These are phyloP conservation scores for Kwoniella mangroviensis DNA, from an alignment of 768 basidiomycete species.

Conservation along the genomic window DNA sequence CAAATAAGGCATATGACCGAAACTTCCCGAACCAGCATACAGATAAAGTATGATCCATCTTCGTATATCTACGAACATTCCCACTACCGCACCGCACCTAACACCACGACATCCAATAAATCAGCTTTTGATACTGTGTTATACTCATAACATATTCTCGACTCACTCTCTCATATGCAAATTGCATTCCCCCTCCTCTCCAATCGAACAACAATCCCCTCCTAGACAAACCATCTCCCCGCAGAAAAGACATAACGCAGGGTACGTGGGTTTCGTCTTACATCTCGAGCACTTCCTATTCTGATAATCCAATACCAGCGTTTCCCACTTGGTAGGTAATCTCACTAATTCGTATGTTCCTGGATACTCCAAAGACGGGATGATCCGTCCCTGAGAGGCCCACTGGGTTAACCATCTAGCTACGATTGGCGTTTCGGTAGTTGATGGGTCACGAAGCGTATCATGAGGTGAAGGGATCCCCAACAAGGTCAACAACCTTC, in stretches of 20 bases:
- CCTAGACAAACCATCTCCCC: constrained; percentile 86
- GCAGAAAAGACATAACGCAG: constrained; percentile 89
- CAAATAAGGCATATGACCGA: constrained; percentile 84
- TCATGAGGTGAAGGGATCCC: constrained; percentile 79
- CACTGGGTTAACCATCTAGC: constrained; percentile 91
- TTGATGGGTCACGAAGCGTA: constrained; percentile 36
- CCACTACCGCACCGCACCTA: constrained; percentile 88
- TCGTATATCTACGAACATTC: constrained; percentile 88
- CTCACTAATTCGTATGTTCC: constrained; percentile 78
- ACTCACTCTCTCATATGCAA: constrained; percentile 91
- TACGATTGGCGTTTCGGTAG: constrained; percentile 59
- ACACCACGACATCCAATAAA: background rate
- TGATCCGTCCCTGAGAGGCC: constrained; percentile 75
- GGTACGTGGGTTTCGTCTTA: constrained; percentile 75
- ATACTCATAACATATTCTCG: no score
- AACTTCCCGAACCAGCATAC: constrained; percentile 86
- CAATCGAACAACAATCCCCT: constrained; percentile 82
- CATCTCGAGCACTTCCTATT: constrained; percentile 76
- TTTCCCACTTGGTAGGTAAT: constrained; percentile 80
- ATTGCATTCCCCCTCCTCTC: constrained; percentile 85
- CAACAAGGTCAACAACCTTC: constrained; percentile 73
- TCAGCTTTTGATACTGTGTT: no score
- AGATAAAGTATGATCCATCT: constrained; percentile 87
- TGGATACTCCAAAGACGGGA: constrained; percentile 79
- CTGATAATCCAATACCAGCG: constrained; percentile 75